Evolutionary conservation across 2,329 filamentous ascomycete species (phyloP).

Genomic region (Penicillium sp.): DNA sequence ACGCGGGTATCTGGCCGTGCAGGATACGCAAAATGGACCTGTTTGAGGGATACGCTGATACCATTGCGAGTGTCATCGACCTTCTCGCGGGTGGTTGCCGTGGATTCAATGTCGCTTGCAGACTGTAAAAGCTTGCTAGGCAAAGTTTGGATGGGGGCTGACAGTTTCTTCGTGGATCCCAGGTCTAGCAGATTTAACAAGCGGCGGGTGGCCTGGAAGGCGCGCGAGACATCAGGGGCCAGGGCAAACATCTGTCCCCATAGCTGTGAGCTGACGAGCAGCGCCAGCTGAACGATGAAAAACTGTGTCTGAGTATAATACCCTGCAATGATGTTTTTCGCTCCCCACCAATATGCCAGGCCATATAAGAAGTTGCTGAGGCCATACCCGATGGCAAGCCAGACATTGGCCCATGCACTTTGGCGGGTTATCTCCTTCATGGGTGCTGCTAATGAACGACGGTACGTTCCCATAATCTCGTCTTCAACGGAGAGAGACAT

Average conservation of each 20-base stretch:
- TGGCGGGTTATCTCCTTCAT: conserved; percentile 49
- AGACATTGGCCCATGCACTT: conserved; percentile 47
- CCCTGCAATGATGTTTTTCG: conserved; percentile 65
- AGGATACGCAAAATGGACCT: conserved; percentile 66
- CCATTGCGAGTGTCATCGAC: conserved; percentile 27
- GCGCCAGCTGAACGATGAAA: conserved; percentile 68
- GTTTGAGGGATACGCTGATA: conserved; percentile 53
- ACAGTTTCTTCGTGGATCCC: conserved; percentile 17
- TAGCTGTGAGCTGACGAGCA: conserved; percentile 69
- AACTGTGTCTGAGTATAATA: conserved; percentile 66
- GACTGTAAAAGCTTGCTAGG: background rate
- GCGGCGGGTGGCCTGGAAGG: conserved; percentile 59
- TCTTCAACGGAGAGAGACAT: conserved; percentile 52
- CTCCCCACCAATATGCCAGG: conserved; percentile 77
- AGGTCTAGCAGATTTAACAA: conserved; percentile 48
- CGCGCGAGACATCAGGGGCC: conserved; percentile 68
- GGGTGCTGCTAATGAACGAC: conserved; percentile 45
- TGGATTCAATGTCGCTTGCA: conserved; percentile 2
- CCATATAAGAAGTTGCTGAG: conserved; percentile 67
- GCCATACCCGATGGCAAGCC: conserved; percentile 44
- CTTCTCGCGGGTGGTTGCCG: background rate
- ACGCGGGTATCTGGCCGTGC: conserved; percentile 61
- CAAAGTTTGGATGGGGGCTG: background rate
- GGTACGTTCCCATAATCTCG: conserved; percentile 47
- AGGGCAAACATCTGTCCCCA: conserved; percentile 73